Evolutionary conservation across 139 green algal genomes (phyloP), one percentile per base, ranked within the genome.

Genomic region (Coelastrella sp.): DNA sequence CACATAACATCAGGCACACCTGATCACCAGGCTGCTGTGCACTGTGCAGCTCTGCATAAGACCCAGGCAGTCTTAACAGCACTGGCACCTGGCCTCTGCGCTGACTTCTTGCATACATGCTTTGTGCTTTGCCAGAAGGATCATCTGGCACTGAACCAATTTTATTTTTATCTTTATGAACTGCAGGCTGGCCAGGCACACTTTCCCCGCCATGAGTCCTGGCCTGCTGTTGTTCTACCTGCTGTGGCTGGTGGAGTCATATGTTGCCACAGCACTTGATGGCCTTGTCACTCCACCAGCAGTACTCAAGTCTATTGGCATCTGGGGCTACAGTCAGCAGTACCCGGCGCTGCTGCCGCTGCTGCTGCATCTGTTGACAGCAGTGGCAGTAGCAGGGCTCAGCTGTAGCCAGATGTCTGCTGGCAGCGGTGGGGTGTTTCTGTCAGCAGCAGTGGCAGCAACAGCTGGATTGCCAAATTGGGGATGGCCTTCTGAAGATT

Each of bases 291-390:
- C 10, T 7, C 25, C 74, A 63, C 75, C 86, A 14, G 57, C 35
- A n/a, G 86, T 79, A 8, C 20, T 90, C 3, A 49, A 49, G 6
- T 90, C 86, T 20, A 85, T 90, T 49, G 86, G 86, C 15, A 59
- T 90, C 7, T 90, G 86, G 86, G 86, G 86, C 75, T 90, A 90
- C 59, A 8, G 24, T 20, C 12, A 59, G 59, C 24, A 27, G 11
- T 78, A 20, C n/a, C 86, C 86, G 4, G 74, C 86, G 0, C 20
- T 84, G 74, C 59, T 75, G 75, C 86, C 74, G 6, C 76, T 90
- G 60, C 76, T 90, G 76, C 86, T 90, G 61, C 86, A 90, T 35
- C 86, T 90, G 60, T n/a, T 85, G 22, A 84, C 86, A 25, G 66
- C 86, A 17, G 25, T 78, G 7, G 60, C 86, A 19, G 60, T 90